Conservation (phyloP, 441 rosid species). For the Syzygium malaccense region DNA sequence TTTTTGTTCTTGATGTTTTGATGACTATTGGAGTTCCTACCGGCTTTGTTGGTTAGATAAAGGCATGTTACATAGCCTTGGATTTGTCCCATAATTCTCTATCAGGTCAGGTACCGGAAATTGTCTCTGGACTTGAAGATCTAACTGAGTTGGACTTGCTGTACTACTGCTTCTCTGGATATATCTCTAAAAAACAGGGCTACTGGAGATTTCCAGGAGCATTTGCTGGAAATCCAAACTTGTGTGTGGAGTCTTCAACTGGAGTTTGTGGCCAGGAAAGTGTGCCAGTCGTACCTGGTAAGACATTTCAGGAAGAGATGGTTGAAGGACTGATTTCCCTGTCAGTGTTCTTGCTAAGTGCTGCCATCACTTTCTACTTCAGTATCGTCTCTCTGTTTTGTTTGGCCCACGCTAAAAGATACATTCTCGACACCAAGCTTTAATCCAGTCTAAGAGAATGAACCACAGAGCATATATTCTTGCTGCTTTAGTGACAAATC, state of each 20-base stretch:
- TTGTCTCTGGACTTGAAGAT: constrained; percentile 44
- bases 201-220: constrained; percentile 74
- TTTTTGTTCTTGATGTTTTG: not conserved
- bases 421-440: constrained; percentile 46
- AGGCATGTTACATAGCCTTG: constrained; percentile 16
- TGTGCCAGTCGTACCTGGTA: constrained; percentile 28
- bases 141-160: constrained; percentile 51
- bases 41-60: not conserved
- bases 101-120: constrained; percentile 55
- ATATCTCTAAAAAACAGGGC: constrained; percentile 49
- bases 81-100: constrained; percentile 69
- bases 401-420: constrained; percentile 46
- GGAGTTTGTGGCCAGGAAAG: constrained; percentile 39
- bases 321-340: constrained; percentile 60
- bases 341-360: constrained; percentile 59
- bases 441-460: constrained; percentile 9
- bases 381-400: constrained; percentile 53
- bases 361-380: constrained; percentile 67
- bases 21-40: not conserved
- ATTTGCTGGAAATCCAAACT: constrained; percentile 63
- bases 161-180: constrained; percentile 69
- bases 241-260: constrained; percentile 51
- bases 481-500: not conserved
- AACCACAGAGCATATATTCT: constrained; percentile 3
- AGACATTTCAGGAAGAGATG: constrained; percentile 40